Base-by-base conservation (phyloP, 2,329 filamentous ascomycete genomes). In the Alternaria infectoria region DNA sequence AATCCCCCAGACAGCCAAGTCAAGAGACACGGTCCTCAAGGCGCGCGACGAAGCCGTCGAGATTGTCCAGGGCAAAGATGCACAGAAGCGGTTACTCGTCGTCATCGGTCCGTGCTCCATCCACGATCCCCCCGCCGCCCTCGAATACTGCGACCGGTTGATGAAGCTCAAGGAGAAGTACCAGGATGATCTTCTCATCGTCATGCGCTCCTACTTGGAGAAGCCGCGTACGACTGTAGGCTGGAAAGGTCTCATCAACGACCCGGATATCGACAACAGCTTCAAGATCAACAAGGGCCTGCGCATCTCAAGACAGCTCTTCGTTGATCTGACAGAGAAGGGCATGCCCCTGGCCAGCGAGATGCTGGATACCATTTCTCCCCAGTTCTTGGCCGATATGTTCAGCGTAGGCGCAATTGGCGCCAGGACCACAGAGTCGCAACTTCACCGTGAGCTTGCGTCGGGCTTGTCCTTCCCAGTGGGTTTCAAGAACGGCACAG, bases 251-350 rank as follows among this genome's bases (percentile, higher is more conserved):
- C 85, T 99, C 74, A 97, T 99, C 84, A 98, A 99, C 80, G 96
- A 99, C 82, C 96, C 96, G 2, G 95, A 98, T 77, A 97, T 99
- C 78, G 94, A 98, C 82, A 95, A 97, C 81, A 96, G 91, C 81
- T 98, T 97, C 91, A 90, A 97, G 83, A 98, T 99, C 84, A 98
- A 98, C 87, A 98, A 98, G 86, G 96, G 96, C 19, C 83, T 99
- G 76, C 89, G 92, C 54, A 85, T 93, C 59, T 92, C 93, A 59
- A 88, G 96, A 71, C 90, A 98, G 82, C 87, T 99, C 78, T 98
- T 97, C 82, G 90, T 96, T 67, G 93, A 98, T 79, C 85, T 99
- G 72, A 98, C 95, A 0, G 86, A 88, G 79, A 91, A 90, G 83
- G 96, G 96, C 76, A 97, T 99, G 92, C 96, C 96, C 28, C 90